phyloP scores from a whole-genome alignment of 2,329 filamentous ascomycete species.

The Pestalotiopsis sp. region DNA sequence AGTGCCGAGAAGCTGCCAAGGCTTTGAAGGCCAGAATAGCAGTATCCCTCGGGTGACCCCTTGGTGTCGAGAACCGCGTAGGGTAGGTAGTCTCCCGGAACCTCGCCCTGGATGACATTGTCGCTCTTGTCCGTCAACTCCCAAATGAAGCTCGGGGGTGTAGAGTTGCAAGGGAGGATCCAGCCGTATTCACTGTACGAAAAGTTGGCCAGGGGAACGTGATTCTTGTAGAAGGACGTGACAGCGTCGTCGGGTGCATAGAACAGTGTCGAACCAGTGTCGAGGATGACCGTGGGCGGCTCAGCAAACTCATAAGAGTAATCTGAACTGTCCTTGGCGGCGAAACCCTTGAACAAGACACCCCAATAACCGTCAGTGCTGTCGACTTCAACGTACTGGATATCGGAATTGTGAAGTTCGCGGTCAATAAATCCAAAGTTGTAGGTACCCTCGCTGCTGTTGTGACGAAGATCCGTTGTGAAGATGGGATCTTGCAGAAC shows the following conservation, averaged over 20 bases:
- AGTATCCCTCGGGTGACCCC: slow-evolving; percentile 37
- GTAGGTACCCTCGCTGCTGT: slow-evolving; percentile 46
- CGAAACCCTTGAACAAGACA: slow-evolving; percentile 36
- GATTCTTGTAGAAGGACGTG: slow-evolving; percentile 57
- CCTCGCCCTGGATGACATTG: slow-evolving; percentile 47
- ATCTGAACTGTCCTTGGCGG: slow-evolving; percentile 30
- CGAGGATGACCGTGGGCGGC: slow-evolving; percentile 57
- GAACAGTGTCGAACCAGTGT: slow-evolving; percentile 71
- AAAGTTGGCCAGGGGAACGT: slow-evolving; percentile 52
- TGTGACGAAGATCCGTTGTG: slow-evolving; percentile 50
- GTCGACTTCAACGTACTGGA: slow-evolving; percentile 52
- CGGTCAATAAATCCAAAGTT: slow-evolving; percentile 53
- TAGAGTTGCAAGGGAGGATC: slow-evolving; percentile 57
- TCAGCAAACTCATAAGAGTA: slow-evolving; percentile 37
- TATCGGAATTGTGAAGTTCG: slow-evolving; percentile 36
- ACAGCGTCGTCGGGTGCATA: slow-evolving; percentile 60
- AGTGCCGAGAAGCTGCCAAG: slow-evolving; percentile 47
- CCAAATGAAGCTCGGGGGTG: slow-evolving; percentile 60
- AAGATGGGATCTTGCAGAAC: slow-evolving; percentile 45
- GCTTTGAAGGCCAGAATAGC: slow-evolving; percentile 77
- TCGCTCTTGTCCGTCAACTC: slow-evolving; percentile 47
- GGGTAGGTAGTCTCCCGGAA: slow-evolving; percentile 57
- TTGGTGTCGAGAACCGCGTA: slow-evolving; percentile 53
- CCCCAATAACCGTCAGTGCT: slow-evolving; percentile 50
- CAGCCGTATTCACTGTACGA: slow-evolving; percentile 49